Evolutionary conservation across 2,329 filamentous ascomycete genomes (phyloP).

Genomic region (Trichoderma sp.): DNA sequence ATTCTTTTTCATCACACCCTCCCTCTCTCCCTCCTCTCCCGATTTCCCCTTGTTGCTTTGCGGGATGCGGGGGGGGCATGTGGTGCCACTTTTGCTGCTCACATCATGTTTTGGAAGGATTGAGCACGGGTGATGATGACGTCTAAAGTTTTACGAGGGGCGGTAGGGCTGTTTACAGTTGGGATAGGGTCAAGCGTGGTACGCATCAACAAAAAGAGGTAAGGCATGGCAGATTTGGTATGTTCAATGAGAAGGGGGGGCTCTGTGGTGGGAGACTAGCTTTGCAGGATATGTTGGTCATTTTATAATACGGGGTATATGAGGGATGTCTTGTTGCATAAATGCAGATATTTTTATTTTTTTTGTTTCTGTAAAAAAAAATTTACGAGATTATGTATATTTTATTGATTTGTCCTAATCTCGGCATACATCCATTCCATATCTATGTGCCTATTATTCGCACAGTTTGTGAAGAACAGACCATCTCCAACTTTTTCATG

Average conservation of each 20-base stretch:
- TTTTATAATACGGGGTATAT: conserved; percentile 1
- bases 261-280: not conserved
- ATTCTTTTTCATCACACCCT: not conserved
- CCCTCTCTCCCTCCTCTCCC: not conserved
- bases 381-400: not conserved
- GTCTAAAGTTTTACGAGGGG: not conserved
- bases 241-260: not conserved
- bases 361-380: not conserved
- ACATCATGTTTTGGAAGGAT: not conserved
- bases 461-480: not conserved
- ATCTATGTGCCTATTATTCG: not conserved
- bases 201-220: not conserved
- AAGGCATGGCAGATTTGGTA: not conserved
- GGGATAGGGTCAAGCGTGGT: not conserved
- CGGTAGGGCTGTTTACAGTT: not conserved
- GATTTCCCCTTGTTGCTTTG: not conserved
- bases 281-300: conserved; percentile 10
- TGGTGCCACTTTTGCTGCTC: not conserved
- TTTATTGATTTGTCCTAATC: not conserved
- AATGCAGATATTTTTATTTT: conserved; percentile 3
- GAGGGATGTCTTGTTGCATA: not conserved
- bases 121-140: not conserved
- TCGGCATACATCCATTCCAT: not conserved
- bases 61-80: not conserved
- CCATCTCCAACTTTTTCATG: not conserved